A percentile compares a stretch with the other conserved stretches of the same genome.
These are phyloP conservation scores for Lotus japonicus DNA, from an alignment of 306 rosid genomes.

Conservation along the genomic window DNA sequence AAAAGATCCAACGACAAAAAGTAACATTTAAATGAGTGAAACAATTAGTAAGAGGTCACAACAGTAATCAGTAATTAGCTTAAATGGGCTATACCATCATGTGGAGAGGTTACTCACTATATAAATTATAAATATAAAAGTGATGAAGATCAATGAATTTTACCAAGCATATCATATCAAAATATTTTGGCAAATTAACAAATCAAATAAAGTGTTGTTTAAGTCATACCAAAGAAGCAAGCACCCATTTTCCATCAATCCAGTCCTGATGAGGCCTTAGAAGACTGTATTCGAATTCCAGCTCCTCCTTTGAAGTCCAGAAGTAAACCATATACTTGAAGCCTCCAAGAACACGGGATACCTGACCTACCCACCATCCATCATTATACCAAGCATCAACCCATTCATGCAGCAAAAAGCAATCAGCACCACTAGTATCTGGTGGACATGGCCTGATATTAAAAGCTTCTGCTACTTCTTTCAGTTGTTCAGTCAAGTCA, in stretches of 20 bases:
- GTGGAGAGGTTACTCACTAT: background rate
- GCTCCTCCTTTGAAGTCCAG: constrained; percentile 25
- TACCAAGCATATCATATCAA: background rate
- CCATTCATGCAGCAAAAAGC: background rate
- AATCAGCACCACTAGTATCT: background rate
- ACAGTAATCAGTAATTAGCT: background rate
- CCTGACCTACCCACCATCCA: constrained; percentile 46
- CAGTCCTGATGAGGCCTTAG: constrained; percentile 45
- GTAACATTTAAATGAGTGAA: background rate
- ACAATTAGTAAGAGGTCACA: background rate
- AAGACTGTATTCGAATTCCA: constrained; percentile 27
- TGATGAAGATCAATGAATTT: background rate
- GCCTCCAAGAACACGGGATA: constrained; percentile 16
- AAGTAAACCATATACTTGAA: constrained; percentile 33
- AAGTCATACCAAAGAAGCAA: constrained; percentile 25
- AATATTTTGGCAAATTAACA: background rate
- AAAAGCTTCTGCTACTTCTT: constrained; percentile 31
- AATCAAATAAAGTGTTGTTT: constrained; percentile 2
- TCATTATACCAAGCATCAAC: constrained; percentile 42
- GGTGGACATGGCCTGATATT: constrained; percentile 40
- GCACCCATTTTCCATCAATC: constrained; percentile 34
- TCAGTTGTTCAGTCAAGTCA: constrained; percentile 28
- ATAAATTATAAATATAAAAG: background rate
- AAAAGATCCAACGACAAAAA: background rate
- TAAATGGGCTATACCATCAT: background rate